Evolutionary conservation across 1,284 basidiomycete species (phyloP).

Genomic region (Meira miltonrushii): DNA sequence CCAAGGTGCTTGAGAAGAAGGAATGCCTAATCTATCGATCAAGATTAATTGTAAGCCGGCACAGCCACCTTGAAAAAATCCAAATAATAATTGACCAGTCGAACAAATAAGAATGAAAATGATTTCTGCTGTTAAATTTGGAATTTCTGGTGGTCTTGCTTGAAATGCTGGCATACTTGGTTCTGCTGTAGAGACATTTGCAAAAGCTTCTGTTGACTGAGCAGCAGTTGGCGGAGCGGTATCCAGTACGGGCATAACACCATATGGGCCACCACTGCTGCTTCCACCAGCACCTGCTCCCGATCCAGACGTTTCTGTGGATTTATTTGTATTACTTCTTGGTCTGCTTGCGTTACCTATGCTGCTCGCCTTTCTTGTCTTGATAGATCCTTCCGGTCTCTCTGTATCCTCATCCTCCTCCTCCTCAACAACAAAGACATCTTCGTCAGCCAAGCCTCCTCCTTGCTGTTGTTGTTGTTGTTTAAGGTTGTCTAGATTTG

Average conservation of each 20-base stretch:
- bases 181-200: background rate
- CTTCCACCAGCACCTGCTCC: background rate
- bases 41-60: constrained; percentile 13
- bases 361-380: background rate
- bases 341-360: background rate
- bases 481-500: too few relatives aligned
- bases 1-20: constrained; percentile 20
- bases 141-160: constrained; percentile 11
- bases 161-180: constrained; percentile 12
- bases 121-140: constrained; percentile 13
- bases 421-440: background rate
- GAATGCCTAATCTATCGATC: constrained; percentile 10
- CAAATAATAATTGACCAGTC: constrained; percentile 18
- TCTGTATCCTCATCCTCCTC: background rate
- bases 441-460: background rate
- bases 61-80: constrained; percentile 15
- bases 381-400: too few relatives aligned
- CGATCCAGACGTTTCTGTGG: background rate
- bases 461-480: background rate
- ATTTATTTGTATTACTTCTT: background rate
- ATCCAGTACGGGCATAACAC: background rate
- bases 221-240: background rate
- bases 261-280: background rate
- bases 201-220: background rate
- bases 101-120: constrained; percentile 20